Evolutionary conservation across 257 asterid genomes (phyloP), one percentile per base, ranked within the genome.

Genomic region (Solanum chaucha): DNA sequence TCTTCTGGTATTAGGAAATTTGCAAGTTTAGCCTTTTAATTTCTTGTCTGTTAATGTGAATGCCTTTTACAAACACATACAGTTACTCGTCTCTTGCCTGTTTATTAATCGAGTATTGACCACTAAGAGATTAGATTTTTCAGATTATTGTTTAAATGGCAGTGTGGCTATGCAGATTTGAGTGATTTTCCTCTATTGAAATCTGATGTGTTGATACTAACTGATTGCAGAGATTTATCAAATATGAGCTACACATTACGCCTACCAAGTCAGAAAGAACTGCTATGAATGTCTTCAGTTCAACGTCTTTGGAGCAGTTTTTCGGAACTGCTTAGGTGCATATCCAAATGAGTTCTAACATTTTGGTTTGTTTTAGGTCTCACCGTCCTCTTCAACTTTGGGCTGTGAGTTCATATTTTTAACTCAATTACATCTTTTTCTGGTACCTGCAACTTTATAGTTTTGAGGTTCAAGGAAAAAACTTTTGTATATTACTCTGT

Each of bases 161-260:
- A 10, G 22, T 40, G 17, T 13, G 17, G 83, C 59, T 20, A 74
- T 17, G 44, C 48, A 55, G 36, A 83, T n/a, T 28, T 2, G 12
- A 68, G n/a, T 70, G 51, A 10, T 5, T 67, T 67, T 22, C 85
- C 7, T 28, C 17, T 41, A 36, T 44, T 20, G 55, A 35, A 26
- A 1, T 87, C 5, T 77, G 46, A 41, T 77, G 61, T 12, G n/a
- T 77, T 77, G n/a, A 24, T 77, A 77, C 83, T 3, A 40, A 41
- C 61, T 83, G 89, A 58, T 73, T 88, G 71, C 97, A 97, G 99
- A 94, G 99, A 89, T 97, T 97, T 93, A 97, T 97, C 94, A 96
- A 90, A 90, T 94, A 93, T 86, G 96, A 93, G 88, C 98, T 97
- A 72, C 93, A 96, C 87, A 65, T 97, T 86, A 93, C 99, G 24